These are phyloP conservation scores for Rossbeevera mucosa DNA, from an alignment of 768 basidiomycete species.

Conservation along the genomic window DNA sequence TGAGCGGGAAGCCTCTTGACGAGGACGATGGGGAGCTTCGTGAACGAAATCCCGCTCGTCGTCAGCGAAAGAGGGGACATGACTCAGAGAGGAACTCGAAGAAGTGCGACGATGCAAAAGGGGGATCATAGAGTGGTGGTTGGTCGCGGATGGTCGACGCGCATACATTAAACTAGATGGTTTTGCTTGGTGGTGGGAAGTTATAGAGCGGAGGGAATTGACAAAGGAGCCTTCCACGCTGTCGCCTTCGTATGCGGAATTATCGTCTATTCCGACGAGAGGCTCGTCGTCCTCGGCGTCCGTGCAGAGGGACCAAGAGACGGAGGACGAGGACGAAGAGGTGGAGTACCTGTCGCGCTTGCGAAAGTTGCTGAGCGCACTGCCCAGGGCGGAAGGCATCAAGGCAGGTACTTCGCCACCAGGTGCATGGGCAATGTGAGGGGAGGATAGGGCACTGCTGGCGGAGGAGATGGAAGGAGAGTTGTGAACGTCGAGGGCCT, in stretches of 20 bases:
- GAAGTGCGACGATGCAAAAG: conserved; percentile 50
- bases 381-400: conserved; percentile 53
- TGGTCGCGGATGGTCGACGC: conserved; percentile 66
- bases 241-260: conserved; percentile 29
- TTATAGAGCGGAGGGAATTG: conserved; percentile 40
- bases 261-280: conserved; percentile 33
- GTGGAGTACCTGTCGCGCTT: conserved; percentile 49
- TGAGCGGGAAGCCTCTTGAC: conserved; percentile 33
- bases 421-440: conserved; percentile 47
- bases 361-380: conserved; percentile 42
- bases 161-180: conserved; percentile 57
- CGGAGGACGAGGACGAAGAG: conserved; percentile 64
- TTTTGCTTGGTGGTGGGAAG: conserved; percentile 31
- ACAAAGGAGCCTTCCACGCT: conserved; percentile 35
- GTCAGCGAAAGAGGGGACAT: conserved; percentile 38
- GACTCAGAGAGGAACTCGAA: conserved; percentile 33
- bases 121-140: conserved; percentile 59
- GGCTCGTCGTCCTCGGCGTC: conserved; percentile 57
- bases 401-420: conserved; percentile 67
- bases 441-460: conserved; percentile 67
- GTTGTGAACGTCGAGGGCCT: conserved; percentile 50
- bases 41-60: conserved; percentile 39
- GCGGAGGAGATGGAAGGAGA: conserved; percentile 63
- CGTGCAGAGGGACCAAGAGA: conserved; percentile 59
- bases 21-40: conserved; percentile 23